Evolutionary conservation across 2,329 filamentous ascomycete genomes (phyloP).

Genomic region (Aspergillus sp.): DNA sequence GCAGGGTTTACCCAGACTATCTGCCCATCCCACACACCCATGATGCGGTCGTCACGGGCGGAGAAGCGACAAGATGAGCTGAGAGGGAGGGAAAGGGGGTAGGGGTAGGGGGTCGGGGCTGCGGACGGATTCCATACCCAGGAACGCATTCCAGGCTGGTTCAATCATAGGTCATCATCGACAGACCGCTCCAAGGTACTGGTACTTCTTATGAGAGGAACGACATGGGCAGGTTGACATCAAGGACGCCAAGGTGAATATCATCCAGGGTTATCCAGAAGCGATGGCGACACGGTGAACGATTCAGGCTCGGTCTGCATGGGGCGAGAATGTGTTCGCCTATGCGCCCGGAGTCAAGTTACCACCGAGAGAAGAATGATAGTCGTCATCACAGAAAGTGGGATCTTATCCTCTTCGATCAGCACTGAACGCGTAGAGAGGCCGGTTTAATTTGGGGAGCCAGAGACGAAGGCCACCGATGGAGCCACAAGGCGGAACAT

Average conservation of each 20-base stretch:
- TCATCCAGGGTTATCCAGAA: neutral
- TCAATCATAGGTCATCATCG: neutral
- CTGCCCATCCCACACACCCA: neutral
- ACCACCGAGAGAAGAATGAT: neutral
- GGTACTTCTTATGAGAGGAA: neutral
- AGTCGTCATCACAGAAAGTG: neutral
- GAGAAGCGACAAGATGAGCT: neutral
- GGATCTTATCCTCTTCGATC: neutral
- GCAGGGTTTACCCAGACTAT: neutral
- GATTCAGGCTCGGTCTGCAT: too few species aligned
- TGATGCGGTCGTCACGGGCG: neutral
- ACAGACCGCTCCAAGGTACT: neutral
- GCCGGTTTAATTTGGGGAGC: neutral
- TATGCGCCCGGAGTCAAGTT: neutral
- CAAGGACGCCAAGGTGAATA: neutral
- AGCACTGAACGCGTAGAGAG: neutral
- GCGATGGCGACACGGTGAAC: neutral
- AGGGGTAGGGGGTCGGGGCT: neutral
- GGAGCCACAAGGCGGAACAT: neutral
- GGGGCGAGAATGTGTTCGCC: neutral
- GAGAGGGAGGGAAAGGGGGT: neutral
- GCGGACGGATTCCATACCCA: neutral
- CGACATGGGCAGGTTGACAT: neutral
- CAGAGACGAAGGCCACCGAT: neutral
- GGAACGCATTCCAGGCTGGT: neutral